Percentiles rank a stretch among this genome's conserved stretches.
phyloP scores from a whole-genome alignment of 2,329 filamentous ascomycete species.

The Botrytis fabae region DNA sequence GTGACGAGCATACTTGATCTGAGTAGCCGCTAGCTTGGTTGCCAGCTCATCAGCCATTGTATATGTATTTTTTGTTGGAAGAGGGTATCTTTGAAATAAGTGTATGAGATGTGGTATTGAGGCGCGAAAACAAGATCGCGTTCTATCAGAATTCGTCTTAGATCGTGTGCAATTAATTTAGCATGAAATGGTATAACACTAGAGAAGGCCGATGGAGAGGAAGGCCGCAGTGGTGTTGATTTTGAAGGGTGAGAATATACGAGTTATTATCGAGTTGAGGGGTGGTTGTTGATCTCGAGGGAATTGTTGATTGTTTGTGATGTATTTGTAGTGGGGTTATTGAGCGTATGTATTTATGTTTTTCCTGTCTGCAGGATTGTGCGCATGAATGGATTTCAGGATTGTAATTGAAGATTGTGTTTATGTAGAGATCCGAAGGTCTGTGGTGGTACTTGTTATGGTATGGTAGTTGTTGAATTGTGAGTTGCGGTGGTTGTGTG shows the following conservation, averaged over 20 bases:
- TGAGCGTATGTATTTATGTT: not conserved
- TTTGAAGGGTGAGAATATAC: not conserved
- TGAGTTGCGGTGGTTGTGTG: not conserved
- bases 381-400: slow-evolving; percentile 30
- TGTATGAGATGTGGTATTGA: slow-evolving; percentile 9
- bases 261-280: slow-evolving; percentile 22
- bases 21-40: slow-evolving; percentile 57
- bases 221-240: not conserved
- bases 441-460: not conserved
- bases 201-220: not conserved
- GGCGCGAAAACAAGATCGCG: slow-evolving; percentile 18
- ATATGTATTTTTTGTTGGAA: slow-evolving; percentile 18
- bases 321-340: slow-evolving; percentile 15
- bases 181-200: slow-evolving; percentile 21
- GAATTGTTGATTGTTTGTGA: slow-evolving; percentile 17
- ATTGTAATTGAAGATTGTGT: slow-evolving; percentile 16
- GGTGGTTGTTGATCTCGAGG: slow-evolving; percentile 16
- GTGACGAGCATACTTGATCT: slow-evolving; percentile 45
- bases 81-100: slow-evolving; percentile 7
- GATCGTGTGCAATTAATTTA: slow-evolving; percentile 15
- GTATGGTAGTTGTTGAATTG: not conserved
- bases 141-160: slow-evolving; percentile 23
- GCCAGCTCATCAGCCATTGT: slow-evolving; percentile 51
- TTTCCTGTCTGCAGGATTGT: slow-evolving; percentile 24
- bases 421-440: slow-evolving; percentile 7